Conservation (phyloP, 2,329 filamentous ascomycete genomes). For the Stagonosporopsis chrysanthemi region DNA sequence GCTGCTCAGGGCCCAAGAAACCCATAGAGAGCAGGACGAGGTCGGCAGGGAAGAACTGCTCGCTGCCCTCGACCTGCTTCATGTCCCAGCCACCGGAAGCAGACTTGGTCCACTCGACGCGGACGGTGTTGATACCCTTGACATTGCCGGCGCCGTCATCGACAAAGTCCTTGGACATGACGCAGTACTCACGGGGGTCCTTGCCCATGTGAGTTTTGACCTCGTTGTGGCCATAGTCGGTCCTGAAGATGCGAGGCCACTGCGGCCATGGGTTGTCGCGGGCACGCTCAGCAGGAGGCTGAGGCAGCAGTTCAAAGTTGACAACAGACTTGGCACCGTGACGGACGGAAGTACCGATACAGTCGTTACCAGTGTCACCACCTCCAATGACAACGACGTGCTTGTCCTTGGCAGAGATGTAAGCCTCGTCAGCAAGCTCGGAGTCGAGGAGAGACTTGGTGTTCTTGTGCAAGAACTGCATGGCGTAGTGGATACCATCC, state of each 20-base stretch:
- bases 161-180: slow-evolving; percentile 97
- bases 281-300: slow-evolving; percentile 88
- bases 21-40: slow-evolving; percentile 96
- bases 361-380: slow-evolving; percentile 97
- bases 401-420: slow-evolving; percentile 95
- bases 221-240: slow-evolving; percentile 97
- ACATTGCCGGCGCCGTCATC: slow-evolving; percentile 87
- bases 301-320: slow-evolving; percentile 95
- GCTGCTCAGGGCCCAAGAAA: slow-evolving; percentile 92
- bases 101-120: slow-evolving; percentile 95
- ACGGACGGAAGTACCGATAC: slow-evolving; percentile 94
- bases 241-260: slow-evolving; percentile 96
- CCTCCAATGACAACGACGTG: slow-evolving; percentile 96
- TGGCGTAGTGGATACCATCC: slow-evolving; percentile 91
- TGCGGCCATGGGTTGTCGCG: slow-evolving; percentile 97
- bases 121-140: slow-evolving; percentile 94
- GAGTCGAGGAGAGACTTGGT: slow-evolving; percentile 97
- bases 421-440: slow-evolving; percentile 79
- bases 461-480: slow-evolving; percentile 97
- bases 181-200: slow-evolving; percentile 95
- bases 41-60: slow-evolving; percentile 96
- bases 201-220: slow-evolving; percentile 96
- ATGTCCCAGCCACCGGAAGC: slow-evolving; percentile 94
- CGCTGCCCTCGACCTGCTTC: slow-evolving; percentile 93
- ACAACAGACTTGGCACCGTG: slow-evolving; percentile 95